These are phyloP conservation scores for Phaeoacremonium minimum DNA, from an alignment of 2,329 filamentous ascomycete genomes.

Conservation along the genomic window DNA sequence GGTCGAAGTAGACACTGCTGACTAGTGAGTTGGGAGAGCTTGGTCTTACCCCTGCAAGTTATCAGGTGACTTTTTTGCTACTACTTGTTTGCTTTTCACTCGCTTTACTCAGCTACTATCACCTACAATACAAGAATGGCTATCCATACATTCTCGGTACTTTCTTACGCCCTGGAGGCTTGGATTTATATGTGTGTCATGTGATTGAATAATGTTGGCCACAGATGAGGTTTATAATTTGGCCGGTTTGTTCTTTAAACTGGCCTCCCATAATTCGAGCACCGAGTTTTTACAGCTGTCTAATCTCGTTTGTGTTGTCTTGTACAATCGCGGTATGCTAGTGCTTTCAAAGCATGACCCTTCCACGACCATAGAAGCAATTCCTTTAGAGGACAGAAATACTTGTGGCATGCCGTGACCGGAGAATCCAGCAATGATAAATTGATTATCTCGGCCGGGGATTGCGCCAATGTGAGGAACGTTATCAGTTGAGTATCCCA, in stretches of 20 bases:
- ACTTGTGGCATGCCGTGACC: constrained; percentile 48
- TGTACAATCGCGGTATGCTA: constrained; percentile 29
- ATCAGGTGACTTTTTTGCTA: too few relatives aligned
- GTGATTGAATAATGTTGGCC: too few relatives aligned
- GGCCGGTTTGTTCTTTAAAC: too few relatives aligned
- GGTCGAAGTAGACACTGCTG: too few relatives aligned
- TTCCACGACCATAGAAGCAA: constrained; percentile 33
- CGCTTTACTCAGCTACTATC: too few relatives aligned
- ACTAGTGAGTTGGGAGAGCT: too few relatives aligned
- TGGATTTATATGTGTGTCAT: too few relatives aligned
- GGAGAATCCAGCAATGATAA: constrained; percentile 43
- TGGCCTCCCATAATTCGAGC: constrained; percentile 6
- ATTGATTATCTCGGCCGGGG: constrained; percentile 31
- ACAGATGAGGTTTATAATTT: not conserved
- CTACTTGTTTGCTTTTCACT: too few relatives aligned
- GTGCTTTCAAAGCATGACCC: constrained; percentile 24
- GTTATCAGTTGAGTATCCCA: constrained; percentile 35
- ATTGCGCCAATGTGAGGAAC: constrained; percentile 39
- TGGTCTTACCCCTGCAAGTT: too few relatives aligned
- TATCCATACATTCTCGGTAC: too few relatives aligned
- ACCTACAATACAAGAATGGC: too few relatives aligned
- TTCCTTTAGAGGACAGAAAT: constrained; percentile 30
- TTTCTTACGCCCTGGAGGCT: too few relatives aligned
- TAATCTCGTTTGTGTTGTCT: constrained; percentile 23
- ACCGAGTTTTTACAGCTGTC: constrained; percentile 9